Base-by-base conservation (phyloP, 1,284 basidiomycete genomes). In the Coniferiporia weirii region DNA sequence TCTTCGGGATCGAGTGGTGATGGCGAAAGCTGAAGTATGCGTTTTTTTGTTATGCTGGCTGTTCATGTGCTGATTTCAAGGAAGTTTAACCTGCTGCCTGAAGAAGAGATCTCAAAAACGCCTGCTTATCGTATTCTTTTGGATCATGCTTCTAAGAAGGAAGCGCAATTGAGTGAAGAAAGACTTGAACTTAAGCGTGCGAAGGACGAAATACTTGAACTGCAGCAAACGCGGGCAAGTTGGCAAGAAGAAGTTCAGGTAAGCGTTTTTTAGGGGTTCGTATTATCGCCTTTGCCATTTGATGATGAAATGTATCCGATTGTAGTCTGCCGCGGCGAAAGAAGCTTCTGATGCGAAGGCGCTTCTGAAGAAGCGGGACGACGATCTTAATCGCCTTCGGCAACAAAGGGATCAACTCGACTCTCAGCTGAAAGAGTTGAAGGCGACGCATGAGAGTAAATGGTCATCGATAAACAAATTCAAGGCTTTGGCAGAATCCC, bases 351-450 rank as follows among this genome's bases (percentile, higher is more conserved):
- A 91, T 52, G 71, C 86, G 20, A 83, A 80, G 64, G 66, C 66
- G 0, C 72, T 81, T 64, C 66, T 90, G 35, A 69, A 75, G 8
- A 89, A 87, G 68, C 84, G 87, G 54, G 91, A 95, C 66, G 72
- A 76, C 0, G 93, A 97, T 64, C 80, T 87, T 60, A 75, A 80
- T 15, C 84, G 95, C 49, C 76, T 97, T 36, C 84, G 95, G 27
- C 88, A 89, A 52, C 81, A 88, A 64, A 84, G 94, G 43, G 93
- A 97, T 67, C 89, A 93, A 62, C 75, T 82, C 49, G 73, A 75
- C 12, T 82, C 87, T 1, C 92, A 96, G 66, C 67, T 94, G 40
- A 73, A 78, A 40, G 91, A 95, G 68, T 79, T 87, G 57, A 86
- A 83, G 68, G 80, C 84, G 27, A 83, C 80, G 63, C 90, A 93